Evolutionary conservation across 805 yeast species (phyloP), one percentile per base, ranked within the genome.

Genomic region (Kockiozyma suomiensis): DNA sequence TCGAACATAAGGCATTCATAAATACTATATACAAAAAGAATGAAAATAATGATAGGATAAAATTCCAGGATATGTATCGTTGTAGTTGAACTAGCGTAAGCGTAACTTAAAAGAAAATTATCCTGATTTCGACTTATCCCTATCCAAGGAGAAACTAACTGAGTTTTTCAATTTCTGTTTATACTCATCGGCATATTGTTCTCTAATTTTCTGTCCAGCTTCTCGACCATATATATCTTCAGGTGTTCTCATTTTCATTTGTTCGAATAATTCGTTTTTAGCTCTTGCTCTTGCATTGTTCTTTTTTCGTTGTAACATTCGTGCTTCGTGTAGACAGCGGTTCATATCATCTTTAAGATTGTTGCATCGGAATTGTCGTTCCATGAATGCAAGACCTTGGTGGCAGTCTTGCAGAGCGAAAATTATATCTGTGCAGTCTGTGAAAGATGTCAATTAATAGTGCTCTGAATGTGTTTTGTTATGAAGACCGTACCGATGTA

Each of bases 371-470:
- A 98, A 98, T 66, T 90, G 77, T 6, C 88, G 85, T 71, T 88
- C 83, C 66, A 82, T 80, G 61, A 87, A 67, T 66, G 85, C 87
- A 56, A 85, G 87, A 56, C 80, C 80, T 59, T 83, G 80, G 69
- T 92, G 97, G 72, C 99, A 93, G 71, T 89, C 86, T 69, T 93
- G 96, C 4, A 93, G 81, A 0, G 96, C 97, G 62, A 86, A 85
- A 72, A 94, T 90, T 42, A 90, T 80, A 62, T 86, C 88, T 54
- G 82, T 84, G 73, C 99, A 93, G 19, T 87, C 87, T 81, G 38
- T 0, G 19, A 26, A 6, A 17, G 30, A 33, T 43, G 50, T 23
- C 21, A 43, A 21, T 19, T 28, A 28, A 38, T 32, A 41, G 25
- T 19, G 28, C 25, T 6, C 17, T 2, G 33, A 4, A 50, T n/a